phyloP scores from a whole-genome alignment of 768 basidiomycete genomes.

The Candolleomyces aberdarensis region DNA sequence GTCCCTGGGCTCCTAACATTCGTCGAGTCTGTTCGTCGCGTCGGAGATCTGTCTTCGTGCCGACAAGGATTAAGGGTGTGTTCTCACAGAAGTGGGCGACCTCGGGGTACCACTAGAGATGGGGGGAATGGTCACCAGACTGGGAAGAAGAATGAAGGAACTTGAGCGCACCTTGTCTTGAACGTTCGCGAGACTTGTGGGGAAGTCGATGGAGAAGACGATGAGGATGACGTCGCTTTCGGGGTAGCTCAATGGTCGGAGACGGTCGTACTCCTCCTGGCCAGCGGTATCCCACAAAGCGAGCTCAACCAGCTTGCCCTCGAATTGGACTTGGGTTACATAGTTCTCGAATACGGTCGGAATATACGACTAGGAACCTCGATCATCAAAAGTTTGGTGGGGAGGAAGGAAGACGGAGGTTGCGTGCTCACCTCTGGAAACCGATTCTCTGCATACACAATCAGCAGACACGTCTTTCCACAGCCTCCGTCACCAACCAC shows the following conservation, averaged over 20 bases:
- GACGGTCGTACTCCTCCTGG: conserved; percentile 93
- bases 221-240: conserved; percentile 91
- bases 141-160: background rate
- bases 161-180: conserved; percentile 68
- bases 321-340: conserved; percentile 81
- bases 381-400: conserved; percentile 5
- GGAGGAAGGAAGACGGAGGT: background rate
- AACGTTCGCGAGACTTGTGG: conserved; percentile 86
- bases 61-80: conserved; percentile 88
- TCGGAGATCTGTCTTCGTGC: conserved; percentile 90
- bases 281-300: conserved; percentile 99
- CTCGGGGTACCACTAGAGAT: conserved; percentile 82
- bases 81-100: conserved; percentile 90
- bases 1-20: conserved; percentile 89
- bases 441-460: conserved; percentile 94
- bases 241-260: conserved; percentile 83
- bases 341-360: conserved; percentile 96
- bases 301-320: conserved; percentile 87
- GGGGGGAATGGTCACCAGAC: background rate
- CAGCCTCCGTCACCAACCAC: conserved; percentile 89
- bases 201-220: conserved; percentile 93
- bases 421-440: conserved; percentile 78
- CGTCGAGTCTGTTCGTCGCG: conserved; percentile 81
- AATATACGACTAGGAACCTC: conserved; percentile 67
- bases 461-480: conserved; percentile 93